phyloP scores from a whole-genome alignment of 2,329 filamentous ascomycete genomes.

The Cadophora malorum region DNA sequence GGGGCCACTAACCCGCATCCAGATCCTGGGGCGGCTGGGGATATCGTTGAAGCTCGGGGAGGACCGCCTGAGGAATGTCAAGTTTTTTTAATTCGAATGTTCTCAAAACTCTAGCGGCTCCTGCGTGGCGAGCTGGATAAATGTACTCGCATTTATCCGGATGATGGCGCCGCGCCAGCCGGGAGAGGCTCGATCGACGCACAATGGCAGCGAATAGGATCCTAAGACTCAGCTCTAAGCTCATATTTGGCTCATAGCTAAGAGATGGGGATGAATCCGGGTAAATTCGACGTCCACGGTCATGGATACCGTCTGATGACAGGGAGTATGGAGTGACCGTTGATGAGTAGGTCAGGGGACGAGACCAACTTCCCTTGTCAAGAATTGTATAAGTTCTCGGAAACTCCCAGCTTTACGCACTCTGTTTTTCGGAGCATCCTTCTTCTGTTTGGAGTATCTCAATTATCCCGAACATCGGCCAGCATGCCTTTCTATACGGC shows the following conservation, averaged over 20 bases:
- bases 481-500: conserved; percentile 36
- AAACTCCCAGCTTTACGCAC: not conserved
- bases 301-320: not conserved
- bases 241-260: conserved; percentile 10
- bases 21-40: conserved; percentile 17
- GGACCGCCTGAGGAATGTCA: not conserved
- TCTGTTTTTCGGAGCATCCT: conserved; percentile 13
- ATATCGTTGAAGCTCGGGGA: conserved; percentile 11
- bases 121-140: conserved; percentile 16
- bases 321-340: conserved; percentile 15
- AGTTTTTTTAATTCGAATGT: not conserved
- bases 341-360: not conserved
- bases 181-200: conserved; percentile 23
- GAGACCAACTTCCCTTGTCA: not conserved
- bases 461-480: conserved; percentile 12
- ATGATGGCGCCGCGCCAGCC: conserved; percentile 17
- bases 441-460: conserved; percentile 7
- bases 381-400: conserved; percentile 18
- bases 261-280: conserved; percentile 17
- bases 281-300: conserved; percentile 16
- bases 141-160: conserved; percentile 23
- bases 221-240: not conserved
- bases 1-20: not conserved
- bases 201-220: conserved; percentile 5
- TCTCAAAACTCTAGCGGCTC: conserved; percentile 8